Conservation (phyloP, 2,329 filamentous ascomycete genomes). For the Sarocladiaceae sp. region DNA sequence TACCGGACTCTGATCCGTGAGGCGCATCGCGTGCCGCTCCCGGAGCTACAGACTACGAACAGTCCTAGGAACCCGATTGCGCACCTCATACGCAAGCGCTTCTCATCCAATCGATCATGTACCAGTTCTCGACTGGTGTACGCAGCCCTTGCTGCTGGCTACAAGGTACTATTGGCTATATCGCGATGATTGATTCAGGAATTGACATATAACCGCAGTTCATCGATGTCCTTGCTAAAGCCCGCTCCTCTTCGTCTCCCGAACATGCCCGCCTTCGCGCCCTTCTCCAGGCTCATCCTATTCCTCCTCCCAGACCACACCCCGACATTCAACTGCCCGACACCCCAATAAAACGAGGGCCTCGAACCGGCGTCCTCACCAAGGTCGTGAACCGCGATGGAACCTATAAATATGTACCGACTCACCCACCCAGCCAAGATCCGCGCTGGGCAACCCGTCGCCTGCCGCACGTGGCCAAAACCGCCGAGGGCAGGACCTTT, state of each 20-base stretch:
- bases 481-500: constrained; percentile 56
- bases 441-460: constrained; percentile 19
- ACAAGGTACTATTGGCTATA: constrained; percentile 44
- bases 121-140: constrained; percentile 57
- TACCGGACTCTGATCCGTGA: constrained; percentile 66
- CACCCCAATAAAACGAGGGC: constrained; percentile 12
- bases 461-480: constrained; percentile 29
- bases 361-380: constrained; percentile 26
- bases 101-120: constrained; percentile 55
- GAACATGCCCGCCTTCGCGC: constrained; percentile 37
- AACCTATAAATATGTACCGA: constrained; percentile 40
- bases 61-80: constrained; percentile 39
- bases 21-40: constrained; percentile 48
- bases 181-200: not conserved
- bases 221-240: constrained; percentile 35
- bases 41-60: constrained; percentile 27
- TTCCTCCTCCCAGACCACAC: constrained; percentile 15
- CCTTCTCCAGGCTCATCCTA: constrained; percentile 27
- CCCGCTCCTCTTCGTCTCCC: constrained; percentile 29
- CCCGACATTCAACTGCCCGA: constrained; percentile 14
- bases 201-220: constrained; percentile 25
- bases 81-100: constrained; percentile 57
- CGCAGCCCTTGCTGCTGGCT: constrained; percentile 62
- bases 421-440: constrained; percentile 21
- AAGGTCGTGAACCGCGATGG: constrained; percentile 28